Evolutionary conservation across 805 yeast species (phyloP).

Genomic region (Yarrowia osloensis): DNA sequence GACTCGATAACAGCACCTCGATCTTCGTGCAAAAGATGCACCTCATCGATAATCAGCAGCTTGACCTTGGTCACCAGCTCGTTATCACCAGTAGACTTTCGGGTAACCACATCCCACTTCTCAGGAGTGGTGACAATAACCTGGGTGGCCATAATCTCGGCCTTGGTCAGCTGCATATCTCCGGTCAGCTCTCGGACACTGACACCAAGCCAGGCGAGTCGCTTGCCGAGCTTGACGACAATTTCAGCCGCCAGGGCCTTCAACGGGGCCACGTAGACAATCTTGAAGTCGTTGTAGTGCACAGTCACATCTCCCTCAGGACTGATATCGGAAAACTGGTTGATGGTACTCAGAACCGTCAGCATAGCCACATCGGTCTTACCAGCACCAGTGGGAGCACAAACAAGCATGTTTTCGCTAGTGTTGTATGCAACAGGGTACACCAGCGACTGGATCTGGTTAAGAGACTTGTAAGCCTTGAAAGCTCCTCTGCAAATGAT

Average conservation of each 20-base stretch:
- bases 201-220: conserved; percentile 82
- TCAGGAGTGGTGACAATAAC: conserved; percentile 93
- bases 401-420: conserved; percentile 90
- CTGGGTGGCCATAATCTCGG: conserved; percentile 80
- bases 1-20: conserved; percentile 98
- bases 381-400: conserved; percentile 99
- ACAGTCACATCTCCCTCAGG: conserved; percentile 57
- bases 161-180: conserved; percentile 86
- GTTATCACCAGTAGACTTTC: conserved; percentile 86
- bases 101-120: conserved; percentile 96
- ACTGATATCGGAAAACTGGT: conserved; percentile 53
- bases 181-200: conserved; percentile 88
- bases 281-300: conserved; percentile 81
- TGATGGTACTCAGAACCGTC: conserved; percentile 74
- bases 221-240: conserved; percentile 80
- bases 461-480: conserved; percentile 70
- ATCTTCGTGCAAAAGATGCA: conserved; percentile 93
- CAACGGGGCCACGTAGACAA: conserved; percentile 89
- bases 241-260: conserved; percentile 96
- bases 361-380: conserved; percentile 90
- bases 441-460: conserved; percentile 86
- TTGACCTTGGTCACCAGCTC: conserved; percentile 83
- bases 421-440: conserved; percentile 91
- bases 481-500: conserved; percentile 81
- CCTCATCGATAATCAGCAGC: conserved; percentile 90